Conservation (phyloP, 805 yeast species). For the Saturnispora bothae region DNA sequence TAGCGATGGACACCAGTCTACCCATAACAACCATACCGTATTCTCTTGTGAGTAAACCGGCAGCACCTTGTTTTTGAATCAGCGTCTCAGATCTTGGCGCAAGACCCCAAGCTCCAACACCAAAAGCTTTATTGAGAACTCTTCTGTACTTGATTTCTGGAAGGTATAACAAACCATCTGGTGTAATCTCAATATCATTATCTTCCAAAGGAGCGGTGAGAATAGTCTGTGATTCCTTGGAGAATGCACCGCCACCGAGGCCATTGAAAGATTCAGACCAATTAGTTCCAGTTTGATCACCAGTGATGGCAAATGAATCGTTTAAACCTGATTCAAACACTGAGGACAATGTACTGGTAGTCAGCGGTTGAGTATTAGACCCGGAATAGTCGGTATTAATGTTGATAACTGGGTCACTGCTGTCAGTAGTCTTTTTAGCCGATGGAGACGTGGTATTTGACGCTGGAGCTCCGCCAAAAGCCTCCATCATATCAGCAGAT, state of each 20-base stretch:
- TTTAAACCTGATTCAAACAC: slow-evolving; percentile 16
- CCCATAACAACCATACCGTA: slow-evolving; percentile 84
- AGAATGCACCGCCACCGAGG: slow-evolving; percentile 69
- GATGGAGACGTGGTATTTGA: too few relatives aligned
- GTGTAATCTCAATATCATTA: slow-evolving; percentile 83
- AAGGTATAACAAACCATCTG: slow-evolving; percentile 83
- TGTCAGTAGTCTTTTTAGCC: neutral
- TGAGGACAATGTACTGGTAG: slow-evolving; percentile 18
- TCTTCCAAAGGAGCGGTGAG: slow-evolving; percentile 52
- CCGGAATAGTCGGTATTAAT: slow-evolving; percentile 9
- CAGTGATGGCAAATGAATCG: slow-evolving; percentile 7
- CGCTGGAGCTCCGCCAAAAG: slow-evolving; percentile 15
- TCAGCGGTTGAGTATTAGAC: slow-evolving; percentile 10
- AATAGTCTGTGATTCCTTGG: slow-evolving; percentile 46
- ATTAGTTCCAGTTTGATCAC: slow-evolving; percentile 31
- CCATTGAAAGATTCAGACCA: slow-evolving; percentile 90
- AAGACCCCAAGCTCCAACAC: slow-evolving; percentile 98
- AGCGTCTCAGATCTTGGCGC: slow-evolving; percentile 85
- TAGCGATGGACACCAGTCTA: slow-evolving; percentile 76
- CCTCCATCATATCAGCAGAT: slow-evolving; percentile 21
- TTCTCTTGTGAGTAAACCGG: slow-evolving; percentile 64
- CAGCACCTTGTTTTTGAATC: slow-evolving; percentile 33
- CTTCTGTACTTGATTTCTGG: slow-evolving; percentile 96
- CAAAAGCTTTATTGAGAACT: slow-evolving; percentile 80
- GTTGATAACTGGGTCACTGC: slow-evolving; percentile 20